A percentile compares a stretch with the other conserved stretches of the same genome.
Evolutionary conservation across 768 basidiomycete genomes (phyloP).

Genomic region (Collybia sp.): DNA sequence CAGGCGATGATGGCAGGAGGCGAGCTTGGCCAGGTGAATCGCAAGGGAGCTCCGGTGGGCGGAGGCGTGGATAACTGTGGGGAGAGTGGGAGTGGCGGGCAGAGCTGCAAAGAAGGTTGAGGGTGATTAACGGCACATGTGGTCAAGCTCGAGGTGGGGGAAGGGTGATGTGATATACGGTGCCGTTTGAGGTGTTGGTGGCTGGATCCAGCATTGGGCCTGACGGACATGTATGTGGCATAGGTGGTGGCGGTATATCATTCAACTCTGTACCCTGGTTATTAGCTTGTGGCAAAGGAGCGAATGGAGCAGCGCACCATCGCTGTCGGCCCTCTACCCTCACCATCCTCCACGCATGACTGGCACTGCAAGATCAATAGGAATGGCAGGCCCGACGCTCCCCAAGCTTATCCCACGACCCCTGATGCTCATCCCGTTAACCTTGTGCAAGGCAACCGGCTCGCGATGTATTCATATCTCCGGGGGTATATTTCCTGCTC

Average conservation of each 20-base stretch:
- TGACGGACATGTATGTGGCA: slow-evolving; percentile 22
- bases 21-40: too few relatives aligned
- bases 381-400: slow-evolving; percentile 12
- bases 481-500: slow-evolving; percentile 44
- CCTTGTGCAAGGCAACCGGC: slow-evolving; percentile 14
- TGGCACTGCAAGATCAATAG: too few relatives aligned
- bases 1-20: too few relatives aligned
- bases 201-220: neutral
- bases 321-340: too few relatives aligned
- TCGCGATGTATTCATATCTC: slow-evolving; percentile 43
- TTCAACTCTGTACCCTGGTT: slow-evolving; percentile 14
- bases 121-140: slow-evolving; percentile 26
- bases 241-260: slow-evolving; percentile 42
- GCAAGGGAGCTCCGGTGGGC: too few relatives aligned
- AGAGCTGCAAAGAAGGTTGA: slow-evolving; percentile 42
- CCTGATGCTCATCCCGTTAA: slow-evolving; percentile 1
- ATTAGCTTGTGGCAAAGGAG: neutral
- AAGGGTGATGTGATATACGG: neutral
- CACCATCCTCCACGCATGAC: too few relatives aligned
- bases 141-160: neutral
- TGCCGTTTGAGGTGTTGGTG: neutral
- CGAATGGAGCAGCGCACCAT: too few relatives aligned
- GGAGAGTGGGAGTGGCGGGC: slow-evolving; percentile 29
- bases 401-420: neutral
- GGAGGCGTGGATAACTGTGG: too few relatives aligned